Base-by-base conservation (phyloP, 1,284 basidiomycete genomes). In the Ustilago tritici region DNA sequence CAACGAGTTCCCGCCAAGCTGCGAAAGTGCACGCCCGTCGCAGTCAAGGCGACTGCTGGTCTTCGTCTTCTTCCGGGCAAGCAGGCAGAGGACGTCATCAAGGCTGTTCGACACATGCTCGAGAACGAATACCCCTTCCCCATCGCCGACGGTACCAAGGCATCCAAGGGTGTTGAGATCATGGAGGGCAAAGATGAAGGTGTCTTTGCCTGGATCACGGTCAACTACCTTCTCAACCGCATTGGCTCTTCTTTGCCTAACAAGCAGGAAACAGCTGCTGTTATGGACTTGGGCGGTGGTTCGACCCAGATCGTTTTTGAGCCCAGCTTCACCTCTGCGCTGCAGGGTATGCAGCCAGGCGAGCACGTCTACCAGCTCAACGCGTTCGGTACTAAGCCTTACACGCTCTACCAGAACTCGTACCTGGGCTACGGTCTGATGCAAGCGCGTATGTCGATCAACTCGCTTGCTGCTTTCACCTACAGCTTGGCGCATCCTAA, bases 291-390 rank as follows among this genome's bases (percentile, higher is more conserved):
- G 56, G 97, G 96, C 11, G 96, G 97, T 7, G 96, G 93, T 19
- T 96, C 94, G 60, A 99, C 96, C 23, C 96, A 98, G 88, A 98
- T 99, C 85, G 95, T 98, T 63, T 98, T 99, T 83, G 92, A 97
- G 88, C 96, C 96, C 1, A 89, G 80, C 87, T 61, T 88, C 88
- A 46, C 61, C 6, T 69, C 67, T 2, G 52, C 14, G 88, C 89
- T 66, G 83, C 87, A 56, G 85, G 86, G 68, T 88, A 98, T 76
- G 90, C 90, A 81, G 91, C 84, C 93, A 12, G 95, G 95, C 52
- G 95, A 98, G 74, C 96, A 99, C 89, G 95, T 94, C 87, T 98
- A 96, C 87, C 91, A 92, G 65, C 89, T 99, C 58, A 88, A 75
- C 23, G 75, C 79, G 28, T 86, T 86, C 65, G 84, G 81, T 9